Evolutionary conservation across 495 filamentous ascomycete species (phyloP), one percentile per base, ranked within the genome.

Genomic region (Neurospora terricola): DNA sequence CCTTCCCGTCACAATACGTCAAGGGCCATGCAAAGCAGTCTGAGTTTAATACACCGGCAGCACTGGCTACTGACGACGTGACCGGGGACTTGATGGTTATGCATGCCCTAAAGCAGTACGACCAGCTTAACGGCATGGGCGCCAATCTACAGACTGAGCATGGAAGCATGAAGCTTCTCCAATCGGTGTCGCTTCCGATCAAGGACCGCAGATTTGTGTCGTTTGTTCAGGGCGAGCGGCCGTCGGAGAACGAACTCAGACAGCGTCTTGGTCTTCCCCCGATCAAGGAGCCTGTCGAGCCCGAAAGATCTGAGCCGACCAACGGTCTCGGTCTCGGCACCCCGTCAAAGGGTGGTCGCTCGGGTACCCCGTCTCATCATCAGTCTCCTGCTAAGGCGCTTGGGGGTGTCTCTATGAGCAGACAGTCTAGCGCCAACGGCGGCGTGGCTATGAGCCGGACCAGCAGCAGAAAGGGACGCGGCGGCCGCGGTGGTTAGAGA

Each of bases 71-170:
- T 23, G 87, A 90, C 34, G 90, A 91, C 54, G 85, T 87, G 14
- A 84, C 87, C 62, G 84, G 86, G 66, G 90, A 92, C 77, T 78
- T 88, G 54, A 84, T 86, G 10, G 85, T 88, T 69, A 89, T 92
- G 78, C 84, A 85, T 68, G 77, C 82, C 16, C 75, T 84, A 42
- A 81, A 81, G 74, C 82, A 83, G 59, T 85, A 85, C 69, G 82
- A 86, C 69, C 75, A 73, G 38, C 76, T 74, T 10, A 76, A 85
- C 59, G 84, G 84, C 27, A 77, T 78, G 30, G 85, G 85, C 2
- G 77, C 84, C 34, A 84, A 84, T 70, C 80, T 86, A 3, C 78
- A 82, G 34, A 72, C 80, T 38, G 78, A 81, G 23, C 83, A 83
- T 69, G 84, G 84, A 23, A 84, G 84, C 69, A 82, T 83, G 10